phyloP scores from a whole-genome alignment of 495 filamentous ascomycete genomes.

The Neurospora discreta region DNA sequence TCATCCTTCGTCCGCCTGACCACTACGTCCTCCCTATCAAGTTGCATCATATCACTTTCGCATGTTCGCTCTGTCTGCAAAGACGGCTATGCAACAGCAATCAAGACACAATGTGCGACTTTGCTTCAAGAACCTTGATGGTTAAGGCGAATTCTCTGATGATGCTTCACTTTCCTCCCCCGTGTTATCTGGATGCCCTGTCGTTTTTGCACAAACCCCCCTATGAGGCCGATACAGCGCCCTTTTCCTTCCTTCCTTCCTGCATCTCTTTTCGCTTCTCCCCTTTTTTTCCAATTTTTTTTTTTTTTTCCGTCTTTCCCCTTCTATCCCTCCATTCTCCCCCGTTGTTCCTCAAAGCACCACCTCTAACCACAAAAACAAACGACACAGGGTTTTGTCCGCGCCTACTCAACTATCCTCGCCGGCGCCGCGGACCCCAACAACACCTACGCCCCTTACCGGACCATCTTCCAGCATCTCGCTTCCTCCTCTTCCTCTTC shows the following conservation, averaged over 20 bases:
- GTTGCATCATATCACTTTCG: neutral
- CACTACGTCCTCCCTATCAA: neutral
- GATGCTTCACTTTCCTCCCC: neutral
- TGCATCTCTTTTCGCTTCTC: too few relatives aligned
- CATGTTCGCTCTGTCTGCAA: neutral
- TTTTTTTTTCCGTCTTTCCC: too few relatives aligned
- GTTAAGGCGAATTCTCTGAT: neutral
- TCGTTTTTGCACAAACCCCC: neutral
- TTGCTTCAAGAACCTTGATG: neutral
- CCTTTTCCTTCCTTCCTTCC: neutral
- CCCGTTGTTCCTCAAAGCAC: too few relatives aligned
- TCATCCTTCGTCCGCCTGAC: neutral
- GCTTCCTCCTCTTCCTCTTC: constrained; percentile 17
- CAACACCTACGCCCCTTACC: constrained; percentile 27
- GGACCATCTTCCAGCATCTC: constrained; percentile 32
- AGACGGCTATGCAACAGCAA: neutral
- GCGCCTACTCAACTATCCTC: constrained; percentile 43
- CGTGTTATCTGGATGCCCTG: neutral
- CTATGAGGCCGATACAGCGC: neutral
- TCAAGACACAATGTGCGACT: neutral
- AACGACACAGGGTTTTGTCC: constrained; percentile 33
- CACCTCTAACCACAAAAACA: too few relatives aligned
- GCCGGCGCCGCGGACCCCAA: constrained; percentile 20
- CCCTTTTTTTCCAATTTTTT: too few relatives aligned
- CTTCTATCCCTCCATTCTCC: too few relatives aligned